phyloP scores from a whole-genome alignment of 805 yeast genomes.

The Candida nanaspora region DNA sequence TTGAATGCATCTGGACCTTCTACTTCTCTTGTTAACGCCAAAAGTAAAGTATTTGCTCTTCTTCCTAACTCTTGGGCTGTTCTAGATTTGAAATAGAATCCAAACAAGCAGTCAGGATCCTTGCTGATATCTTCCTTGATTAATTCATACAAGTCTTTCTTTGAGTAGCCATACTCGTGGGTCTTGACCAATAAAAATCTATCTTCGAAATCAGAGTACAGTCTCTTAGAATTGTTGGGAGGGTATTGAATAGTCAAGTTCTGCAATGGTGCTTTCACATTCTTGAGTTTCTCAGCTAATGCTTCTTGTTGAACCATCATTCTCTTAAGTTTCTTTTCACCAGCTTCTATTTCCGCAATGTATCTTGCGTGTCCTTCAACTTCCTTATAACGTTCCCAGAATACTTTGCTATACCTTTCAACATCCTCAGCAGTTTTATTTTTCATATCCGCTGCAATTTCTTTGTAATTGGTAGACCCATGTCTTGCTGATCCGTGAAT shows the following conservation, averaged over 20 bases:
- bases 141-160: slow-evolving; percentile 52
- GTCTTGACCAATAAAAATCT: slow-evolving; percentile 56
- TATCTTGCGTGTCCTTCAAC: slow-evolving; percentile 70
- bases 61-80: slow-evolving; percentile 67
- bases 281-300: slow-evolving; percentile 45
- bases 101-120: slow-evolving; percentile 59
- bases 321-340: slow-evolving; percentile 60
- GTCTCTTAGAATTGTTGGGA: slow-evolving; percentile 74
- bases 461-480: slow-evolving; percentile 46
- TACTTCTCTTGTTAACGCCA: slow-evolving; percentile 63
- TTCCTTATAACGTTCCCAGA: slow-evolving; percentile 55
- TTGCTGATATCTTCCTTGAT: slow-evolving; percentile 56
- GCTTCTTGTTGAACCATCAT: slow-evolving; percentile 48
- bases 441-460: slow-evolving; percentile 49
- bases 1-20: slow-evolving; percentile 54
- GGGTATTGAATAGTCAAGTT: slow-evolving; percentile 65
- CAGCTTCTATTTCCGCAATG: slow-evolving; percentile 61
- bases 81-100: slow-evolving; percentile 68
- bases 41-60: slow-evolving; percentile 57
- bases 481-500: slow-evolving; percentile 61
- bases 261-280: slow-evolving; percentile 51
- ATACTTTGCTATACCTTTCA: slow-evolving; percentile 45
- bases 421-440: slow-evolving; percentile 56
- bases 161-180: slow-evolving; percentile 56
- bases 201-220: slow-evolving; percentile 66